Evolutionary conservation across 2,329 filamentous ascomycete genomes (phyloP).

Genomic region (Fusarium multiceps): DNA sequence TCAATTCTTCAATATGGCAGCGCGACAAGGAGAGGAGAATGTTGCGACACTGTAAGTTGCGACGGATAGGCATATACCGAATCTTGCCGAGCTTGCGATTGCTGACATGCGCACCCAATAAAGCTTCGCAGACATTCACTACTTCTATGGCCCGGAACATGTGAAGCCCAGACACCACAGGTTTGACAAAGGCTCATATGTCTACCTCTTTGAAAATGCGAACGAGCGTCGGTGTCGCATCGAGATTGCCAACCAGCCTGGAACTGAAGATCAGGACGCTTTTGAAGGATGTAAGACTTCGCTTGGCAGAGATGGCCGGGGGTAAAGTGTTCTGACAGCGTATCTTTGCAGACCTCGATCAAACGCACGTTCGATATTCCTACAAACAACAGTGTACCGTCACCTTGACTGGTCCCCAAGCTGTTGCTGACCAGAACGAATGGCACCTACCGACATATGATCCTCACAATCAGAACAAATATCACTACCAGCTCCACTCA

Average conservation of each 20-base stretch:
- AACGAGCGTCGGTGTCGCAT: constrained; percentile 74
- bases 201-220: constrained; percentile 83
- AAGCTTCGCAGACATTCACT: constrained; percentile 83
- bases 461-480: constrained; percentile 78
- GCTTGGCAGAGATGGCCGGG: constrained; percentile 12
- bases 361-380: constrained; percentile 73
- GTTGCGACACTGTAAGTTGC: constrained; percentile 62
- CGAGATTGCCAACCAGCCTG: constrained; percentile 80
- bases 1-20: constrained; percentile 54
- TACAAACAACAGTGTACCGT: constrained; percentile 80
- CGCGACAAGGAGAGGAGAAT: constrained; percentile 61
- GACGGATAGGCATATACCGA: background rate
- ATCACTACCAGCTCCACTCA: constrained; percentile 81
- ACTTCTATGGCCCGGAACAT: constrained; percentile 77
- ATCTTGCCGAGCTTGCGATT: background rate
- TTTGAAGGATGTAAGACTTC: constrained; percentile 75
- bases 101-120: constrained; percentile 16
- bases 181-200: constrained; percentile 82
- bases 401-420: constrained; percentile 70
- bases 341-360: constrained; percentile 68
- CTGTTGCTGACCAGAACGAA: constrained; percentile 63
- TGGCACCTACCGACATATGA: constrained; percentile 83
- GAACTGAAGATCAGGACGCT: constrained; percentile 81
- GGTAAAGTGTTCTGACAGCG: constrained; percentile 21
- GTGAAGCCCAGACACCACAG: constrained; percentile 79